Percentiles rank a stretch among this genome's conserved stretches.
Conservation (phyloP, 768 basidiomycete genomes). For the Gloeopeniophorella convolvens region DNA sequence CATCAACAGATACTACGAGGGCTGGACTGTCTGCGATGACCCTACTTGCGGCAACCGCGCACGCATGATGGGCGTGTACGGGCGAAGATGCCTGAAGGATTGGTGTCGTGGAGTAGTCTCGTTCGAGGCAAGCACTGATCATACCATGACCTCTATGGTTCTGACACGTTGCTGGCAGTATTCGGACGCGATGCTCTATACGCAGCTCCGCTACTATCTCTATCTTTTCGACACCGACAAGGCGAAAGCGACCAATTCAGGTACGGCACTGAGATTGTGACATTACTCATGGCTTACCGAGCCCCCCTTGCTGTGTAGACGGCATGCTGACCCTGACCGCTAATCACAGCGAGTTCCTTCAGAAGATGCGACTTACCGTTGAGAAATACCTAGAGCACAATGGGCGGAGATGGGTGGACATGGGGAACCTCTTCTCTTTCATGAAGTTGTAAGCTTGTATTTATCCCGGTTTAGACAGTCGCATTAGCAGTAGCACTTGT, state of each 20-base stretch:
- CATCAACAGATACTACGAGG: constrained; percentile 81
- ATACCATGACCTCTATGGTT: background rate
- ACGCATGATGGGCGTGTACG: constrained; percentile 93
- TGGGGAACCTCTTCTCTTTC: constrained; percentile 73
- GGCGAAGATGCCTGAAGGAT: constrained; percentile 65
- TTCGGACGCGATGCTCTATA: constrained; percentile 77
- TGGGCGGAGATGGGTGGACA: constrained; percentile 85
- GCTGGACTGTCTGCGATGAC: constrained; percentile 86
- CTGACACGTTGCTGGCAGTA: constrained; percentile 45
- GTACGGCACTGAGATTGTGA: constrained; percentile 32
- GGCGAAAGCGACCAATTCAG: constrained; percentile 47
- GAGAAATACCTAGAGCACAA: constrained; percentile 81
- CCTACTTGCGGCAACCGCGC: constrained; percentile 76
- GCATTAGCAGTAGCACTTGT: constrained; percentile 2
- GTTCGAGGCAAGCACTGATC: constrained; percentile 57
- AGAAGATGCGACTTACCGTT: constrained; percentile 48
- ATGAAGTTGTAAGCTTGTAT: constrained; percentile 49
- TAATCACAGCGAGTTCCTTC: constrained; percentile 47
- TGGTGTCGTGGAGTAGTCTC: constrained; percentile 65
- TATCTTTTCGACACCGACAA: constrained; percentile 73
- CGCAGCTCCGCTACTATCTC: constrained; percentile 79
- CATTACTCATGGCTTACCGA: background rate
- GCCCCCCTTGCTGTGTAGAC: constrained; percentile 35
- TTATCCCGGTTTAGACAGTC: constrained; percentile 1
- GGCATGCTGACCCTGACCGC: constrained; percentile 44